phyloP scores from a whole-genome alignment of 208 protist genomes.

The Naegleria lovaniensis region DNA sequence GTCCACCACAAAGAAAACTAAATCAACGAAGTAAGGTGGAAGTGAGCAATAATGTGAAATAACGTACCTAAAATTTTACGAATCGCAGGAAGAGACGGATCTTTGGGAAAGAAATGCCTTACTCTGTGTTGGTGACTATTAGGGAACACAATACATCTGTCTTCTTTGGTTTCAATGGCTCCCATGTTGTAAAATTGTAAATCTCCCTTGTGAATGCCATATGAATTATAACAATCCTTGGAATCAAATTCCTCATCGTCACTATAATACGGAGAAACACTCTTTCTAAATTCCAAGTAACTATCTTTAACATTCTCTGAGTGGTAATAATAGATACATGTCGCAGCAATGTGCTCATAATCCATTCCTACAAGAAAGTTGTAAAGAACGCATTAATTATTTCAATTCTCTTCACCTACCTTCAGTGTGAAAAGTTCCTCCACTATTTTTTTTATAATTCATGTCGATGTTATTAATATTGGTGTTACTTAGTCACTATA shows the following conservation, averaged over 20 bases:
- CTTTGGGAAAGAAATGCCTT: neutral
- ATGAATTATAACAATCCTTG: neutral
- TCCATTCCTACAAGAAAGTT: too few relatives aligned
- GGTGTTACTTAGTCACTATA: too few relatives aligned
- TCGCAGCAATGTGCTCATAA: constrained; percentile 42
- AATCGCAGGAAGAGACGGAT: neutral
- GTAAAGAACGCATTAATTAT: too few relatives aligned
- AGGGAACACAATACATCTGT: neutral
- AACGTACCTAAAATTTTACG: neutral
- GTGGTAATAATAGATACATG: constrained; percentile 47
- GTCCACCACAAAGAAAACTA: neutral
- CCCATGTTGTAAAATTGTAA: neutral
- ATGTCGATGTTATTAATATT: too few relatives aligned
- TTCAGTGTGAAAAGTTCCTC: constrained; percentile 49
- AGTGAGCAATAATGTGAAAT: too few relatives aligned
- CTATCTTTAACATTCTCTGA: constrained; percentile 32
- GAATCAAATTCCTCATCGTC: neutral
- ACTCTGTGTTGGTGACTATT: neutral
- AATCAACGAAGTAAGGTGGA: too few relatives aligned
- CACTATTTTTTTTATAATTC: too few relatives aligned
- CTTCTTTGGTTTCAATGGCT: neutral
- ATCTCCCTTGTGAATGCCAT: neutral
- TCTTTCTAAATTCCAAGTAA: constrained; percentile 35
- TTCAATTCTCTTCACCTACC: neutral
- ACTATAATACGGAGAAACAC: neutral